Evolutionary conservation across 306 rosid species (phyloP).

Genomic region (Vachellia collinsii): DNA sequence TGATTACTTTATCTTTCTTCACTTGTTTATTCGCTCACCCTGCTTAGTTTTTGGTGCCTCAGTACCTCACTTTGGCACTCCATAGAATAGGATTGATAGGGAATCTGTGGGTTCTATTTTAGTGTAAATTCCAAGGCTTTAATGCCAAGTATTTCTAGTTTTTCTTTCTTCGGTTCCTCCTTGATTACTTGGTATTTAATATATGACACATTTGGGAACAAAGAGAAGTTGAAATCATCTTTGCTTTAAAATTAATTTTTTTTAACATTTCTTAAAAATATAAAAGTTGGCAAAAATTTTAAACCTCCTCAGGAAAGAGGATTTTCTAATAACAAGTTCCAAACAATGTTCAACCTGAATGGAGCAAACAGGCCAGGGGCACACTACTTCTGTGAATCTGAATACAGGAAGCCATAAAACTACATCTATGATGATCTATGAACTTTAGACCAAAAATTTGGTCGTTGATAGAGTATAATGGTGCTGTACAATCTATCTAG

Average conservation of each 20-base stretch:
- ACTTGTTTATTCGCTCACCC: no score
- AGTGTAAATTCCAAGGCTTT: slow-evolving; percentile 9
- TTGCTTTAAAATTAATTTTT: not conserved
- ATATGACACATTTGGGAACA: not conserved
- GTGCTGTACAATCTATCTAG: no score
- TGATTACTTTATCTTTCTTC: not conserved
- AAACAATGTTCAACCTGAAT: not conserved
- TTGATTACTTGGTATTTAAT: not conserved
- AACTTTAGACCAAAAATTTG: not conserved
- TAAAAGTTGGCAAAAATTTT: not conserved
- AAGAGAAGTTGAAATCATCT: not conserved
- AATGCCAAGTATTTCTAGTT: not conserved
- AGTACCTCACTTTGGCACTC: not conserved
- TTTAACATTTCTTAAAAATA: not conserved
- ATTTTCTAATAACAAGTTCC: not conserved
- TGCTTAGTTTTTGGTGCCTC: not conserved
- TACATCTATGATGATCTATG: not conserved
- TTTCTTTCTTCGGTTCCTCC: not conserved
- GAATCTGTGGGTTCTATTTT: not conserved
- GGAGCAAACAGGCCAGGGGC: not conserved
- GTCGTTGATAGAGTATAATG: no score
- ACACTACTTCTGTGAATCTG: not conserved
- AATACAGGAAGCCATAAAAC: not conserved
- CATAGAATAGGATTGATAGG: not conserved
- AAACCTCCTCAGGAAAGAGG: not conserved